Evolutionary conservation across 1,284 basidiomycete genomes (phyloP).

Genomic region (Meira nashicola): DNA sequence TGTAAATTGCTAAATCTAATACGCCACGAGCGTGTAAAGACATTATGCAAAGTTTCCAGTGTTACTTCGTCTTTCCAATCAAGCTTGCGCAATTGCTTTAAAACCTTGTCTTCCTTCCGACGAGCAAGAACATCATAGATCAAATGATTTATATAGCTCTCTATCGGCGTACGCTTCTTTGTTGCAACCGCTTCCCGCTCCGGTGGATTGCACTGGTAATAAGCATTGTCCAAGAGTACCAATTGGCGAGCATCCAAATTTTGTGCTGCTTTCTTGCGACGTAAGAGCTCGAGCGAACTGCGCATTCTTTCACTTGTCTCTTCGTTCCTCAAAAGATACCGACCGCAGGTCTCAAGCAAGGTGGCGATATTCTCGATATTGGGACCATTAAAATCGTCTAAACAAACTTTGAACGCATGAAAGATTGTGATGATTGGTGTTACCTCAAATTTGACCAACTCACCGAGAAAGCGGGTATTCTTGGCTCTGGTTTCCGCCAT

Average conservation of each 20-base stretch:
- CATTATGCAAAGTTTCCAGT: constrained; percentile 60
- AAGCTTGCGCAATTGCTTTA: constrained; percentile 84
- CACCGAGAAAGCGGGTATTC: constrained; percentile 85
- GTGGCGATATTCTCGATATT: constrained; percentile 92
- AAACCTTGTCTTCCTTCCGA: constrained; percentile 85
- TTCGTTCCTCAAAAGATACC: constrained; percentile 81
- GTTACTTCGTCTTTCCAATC: constrained; percentile 79
- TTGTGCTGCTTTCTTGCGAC: constrained; percentile 83
- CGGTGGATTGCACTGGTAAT: constrained; percentile 98
- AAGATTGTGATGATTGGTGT: constrained; percentile 86
- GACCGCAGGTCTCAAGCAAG: constrained; percentile 86
- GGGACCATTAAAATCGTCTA: constrained; percentile 86
- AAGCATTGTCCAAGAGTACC: constrained; percentile 91
- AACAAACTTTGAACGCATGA: constrained; percentile 91
- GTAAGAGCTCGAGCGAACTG: constrained; percentile 79
- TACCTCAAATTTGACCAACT: constrained; percentile 91
- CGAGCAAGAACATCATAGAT: constrained; percentile 85
- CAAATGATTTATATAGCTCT: constrained; percentile 86
- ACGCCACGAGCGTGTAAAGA: constrained; percentile 95
- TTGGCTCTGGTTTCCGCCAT: constrained; percentile 77
- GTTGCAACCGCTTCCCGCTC: constrained; percentile 79
- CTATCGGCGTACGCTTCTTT: constrained; percentile 79
- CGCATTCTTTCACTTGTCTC: constrained; percentile 72
- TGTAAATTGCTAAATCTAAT: constrained; percentile 85
- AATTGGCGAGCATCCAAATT: constrained; percentile 86